phyloP scores from a whole-genome alignment of 2,329 filamentous ascomycete genomes.

The Pseudogymnoascus sp. region DNA sequence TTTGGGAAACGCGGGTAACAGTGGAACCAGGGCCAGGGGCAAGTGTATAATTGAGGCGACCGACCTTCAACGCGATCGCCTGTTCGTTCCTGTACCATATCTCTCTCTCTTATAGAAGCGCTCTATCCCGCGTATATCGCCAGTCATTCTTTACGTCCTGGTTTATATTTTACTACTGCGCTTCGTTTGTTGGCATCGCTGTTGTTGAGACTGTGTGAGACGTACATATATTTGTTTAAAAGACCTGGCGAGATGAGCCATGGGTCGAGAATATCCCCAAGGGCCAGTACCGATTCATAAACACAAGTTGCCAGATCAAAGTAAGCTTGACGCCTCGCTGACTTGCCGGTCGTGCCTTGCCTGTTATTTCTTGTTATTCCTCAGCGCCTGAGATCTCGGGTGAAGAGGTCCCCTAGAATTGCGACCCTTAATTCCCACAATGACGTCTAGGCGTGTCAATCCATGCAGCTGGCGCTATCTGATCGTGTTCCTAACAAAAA shows the following conservation, averaged over 20 bases:
- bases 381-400: slow-evolving; percentile 1
- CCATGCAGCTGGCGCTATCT: background rate
- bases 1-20: slow-evolving; percentile 5
- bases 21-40: slow-evolving; percentile 6
- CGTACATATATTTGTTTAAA: slow-evolving; percentile 4
- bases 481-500: background rate
- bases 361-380: background rate
- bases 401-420: slow-evolving; percentile 2
- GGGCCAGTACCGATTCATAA: slow-evolving; percentile 6
- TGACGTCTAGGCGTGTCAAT: slow-evolving; percentile 4
- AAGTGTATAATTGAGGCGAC: slow-evolving; percentile 3
- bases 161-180: background rate
- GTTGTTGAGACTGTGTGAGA: slow-evolving; percentile 5
- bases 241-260: background rate
- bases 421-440: slow-evolving; percentile 4
- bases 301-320: slow-evolving; percentile 2
- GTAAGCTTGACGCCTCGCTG: background rate
- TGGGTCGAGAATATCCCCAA: slow-evolving; percentile 1
- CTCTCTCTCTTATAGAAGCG: background rate
- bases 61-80: background rate
- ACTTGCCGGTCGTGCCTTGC: background rate
- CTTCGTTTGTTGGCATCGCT: slow-evolving; percentile 2
- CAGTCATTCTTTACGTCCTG: background rate
- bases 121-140: background rate
- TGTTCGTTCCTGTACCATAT: background rate